phyloP scores from a whole-genome alignment of 257 asterid genomes.

The Datura wrightii region DNA sequence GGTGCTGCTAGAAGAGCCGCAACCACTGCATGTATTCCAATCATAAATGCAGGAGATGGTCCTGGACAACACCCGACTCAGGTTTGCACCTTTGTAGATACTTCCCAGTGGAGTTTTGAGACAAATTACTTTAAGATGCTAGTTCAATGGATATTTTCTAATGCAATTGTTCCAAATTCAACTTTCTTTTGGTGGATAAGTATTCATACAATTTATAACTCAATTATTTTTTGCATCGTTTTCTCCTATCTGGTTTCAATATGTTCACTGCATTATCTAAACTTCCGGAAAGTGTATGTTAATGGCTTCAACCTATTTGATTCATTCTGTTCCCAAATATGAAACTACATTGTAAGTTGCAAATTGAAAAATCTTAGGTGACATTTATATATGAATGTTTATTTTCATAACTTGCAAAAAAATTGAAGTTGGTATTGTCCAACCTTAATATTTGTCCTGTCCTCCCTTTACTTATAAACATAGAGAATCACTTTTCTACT shows the following conservation, averaged over 20 bases:
- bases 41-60: constrained; percentile 98
- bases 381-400: neutral
- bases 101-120: neutral
- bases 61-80: constrained; percentile 98
- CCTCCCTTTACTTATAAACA: neutral
- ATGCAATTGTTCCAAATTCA: too few relatives aligned
- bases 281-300: too few relatives aligned
- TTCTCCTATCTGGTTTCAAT: too few relatives aligned
- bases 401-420: neutral
- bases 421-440: neutral
- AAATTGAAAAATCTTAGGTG: neutral
- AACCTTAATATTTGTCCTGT: neutral
- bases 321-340: neutral
- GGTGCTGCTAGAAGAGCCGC: constrained; percentile 97
- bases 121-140: neutral
- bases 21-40: constrained; percentile 72
- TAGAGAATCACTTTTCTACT: neutral
- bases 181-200: neutral
- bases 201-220: neutral
- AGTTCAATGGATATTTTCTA: too few relatives aligned
- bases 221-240: neutral
- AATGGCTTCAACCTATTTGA: too few relatives aligned
- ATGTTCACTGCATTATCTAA: too few relatives aligned
- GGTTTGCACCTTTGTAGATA: constrained; percentile 48
- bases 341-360: neutral